Base-by-base conservation (phyloP, 1,284 basidiomycete genomes). In the Cryptococcus sp. region DNA sequence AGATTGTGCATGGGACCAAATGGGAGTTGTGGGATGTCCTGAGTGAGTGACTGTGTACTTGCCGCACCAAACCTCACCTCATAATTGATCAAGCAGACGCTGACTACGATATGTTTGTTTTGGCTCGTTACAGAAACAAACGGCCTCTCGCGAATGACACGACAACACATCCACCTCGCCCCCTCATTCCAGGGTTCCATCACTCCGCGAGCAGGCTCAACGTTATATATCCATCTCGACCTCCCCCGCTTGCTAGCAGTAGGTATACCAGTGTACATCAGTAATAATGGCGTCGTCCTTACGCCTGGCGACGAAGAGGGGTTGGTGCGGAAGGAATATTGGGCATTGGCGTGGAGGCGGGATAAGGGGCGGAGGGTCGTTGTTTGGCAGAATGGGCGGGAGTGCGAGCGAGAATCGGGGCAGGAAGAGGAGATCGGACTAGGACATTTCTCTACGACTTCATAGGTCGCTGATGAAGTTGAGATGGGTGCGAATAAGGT, bases 101-200 rank as follows among this genome's bases (percentile, higher is more conserved):
- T n/a, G n/a, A n/a, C n/a, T n/a, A n/a, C n/a, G n/a, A n/a, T n/a
- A n/a, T n/a, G n/a, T n/a, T n/a, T n/a, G 10, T 42, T 27, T 17
- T 22, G 15, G 51, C 38, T 27, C 22, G 40, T 11, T 16, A 15
- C 52, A 76, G 73, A 68, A 39, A 47, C 61, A n/a, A 52, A 60
- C n/a, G 79, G 79, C 4, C 61, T 80, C 7, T 72, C 71, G 6
- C 64, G 62, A 17, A 79, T 79, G 73, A 56, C 66, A 22, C 54
- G 79, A 16, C 78, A 79, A 63, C 79, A 80, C 58, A 70, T 80
- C 43, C 79, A 80, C 58, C 67, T 80, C 17, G 76, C 79, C 6
- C 75, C 72, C 1, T 69, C 76, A 0, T 64, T 76, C 22, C 53
- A 54, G 22, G 54, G 55, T n/a, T 41, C 45, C 1, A 67, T 70